Base-by-base conservation (phyloP, 495 filamentous ascomycete species). In the Entonaema liquescens region DNA sequence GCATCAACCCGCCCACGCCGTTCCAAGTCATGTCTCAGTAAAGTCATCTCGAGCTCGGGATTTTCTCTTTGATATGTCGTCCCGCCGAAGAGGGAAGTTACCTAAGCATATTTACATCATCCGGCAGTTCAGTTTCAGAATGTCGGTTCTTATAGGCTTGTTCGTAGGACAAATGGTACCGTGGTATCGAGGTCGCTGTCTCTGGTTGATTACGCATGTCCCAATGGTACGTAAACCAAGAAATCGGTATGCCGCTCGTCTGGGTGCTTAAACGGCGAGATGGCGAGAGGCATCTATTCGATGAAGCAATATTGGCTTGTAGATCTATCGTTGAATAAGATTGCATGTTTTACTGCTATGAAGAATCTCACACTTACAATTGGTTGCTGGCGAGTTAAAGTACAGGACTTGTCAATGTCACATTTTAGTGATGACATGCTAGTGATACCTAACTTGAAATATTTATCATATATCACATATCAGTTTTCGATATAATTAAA, bases 81-180 rank as follows among this genome's bases (percentile, higher is more conserved):
- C 15, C 25, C 31, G 17, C 54, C 44, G 17, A 26, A n/a, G 49
- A 57, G 23, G 40, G 29, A 58, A 53, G 31, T 38, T 11, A 67
- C 28, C 35, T 21, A 50, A 40, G 70, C 21, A 49, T 35, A 21
- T 56, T 72, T 60, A 68, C 64, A 72, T 72, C 64, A 68, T 25
- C 36, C 31, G 35, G 52, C 42, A 28, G 66, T 19, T 50, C 26
- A 12, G 29, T 29, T 38, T 44, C 35, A 44, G 23, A 19, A 17
- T 25, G 23, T 50, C 19, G 17, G n/a, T 40, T 33, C 15, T 62
- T 29, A 40, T 53, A 29, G 44, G 53, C 33, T 12, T 53, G 7
- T 36, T 47, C 53, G 26, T 35, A 17, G 59, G 29, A 12, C 28
- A 26, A 28, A 59, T 59, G 60, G 15, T 54, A 64, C 44, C 59